Base-by-base conservation (phyloP, 768 basidiomycete species). In the Saitozyma sp. region DNA sequence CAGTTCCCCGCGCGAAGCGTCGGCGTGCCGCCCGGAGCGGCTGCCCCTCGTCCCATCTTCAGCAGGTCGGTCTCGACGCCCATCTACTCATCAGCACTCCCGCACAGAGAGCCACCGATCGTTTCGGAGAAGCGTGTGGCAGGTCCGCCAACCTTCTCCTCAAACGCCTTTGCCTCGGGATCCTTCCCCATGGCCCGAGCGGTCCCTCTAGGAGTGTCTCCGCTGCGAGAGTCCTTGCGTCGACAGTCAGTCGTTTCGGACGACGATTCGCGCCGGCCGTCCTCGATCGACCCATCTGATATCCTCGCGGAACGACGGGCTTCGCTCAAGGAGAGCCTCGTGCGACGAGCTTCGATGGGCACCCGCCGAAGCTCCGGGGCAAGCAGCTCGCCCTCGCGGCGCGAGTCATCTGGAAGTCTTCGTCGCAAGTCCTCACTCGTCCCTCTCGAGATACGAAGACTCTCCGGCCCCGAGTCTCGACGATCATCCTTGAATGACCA, bases 241-340 rank as follows among this genome's bases (percentile, higher is more conserved):
- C 58, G 71, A 10, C 61, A 70, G 41, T 73, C 71, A 7, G 61
- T 67, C 17, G 55, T 63, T 29, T 70, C 72, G 20, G 69, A 70
- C 9, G 60, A 55, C 16, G 58, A 29, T 4, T 69, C 69, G 1
- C 50, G 69, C 11, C 55, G 67, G 17, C 29, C 20, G 14, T 66
- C 58, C 7, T 19, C 48, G 56, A 41, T 48, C 16, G 61, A 51
- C 38, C 13, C n/a, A 11, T 60, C 59, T 13, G n/a, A 45, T 9
- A 37, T 40, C 9, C 52, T 50, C 3, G 6, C 43, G 55, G 41
- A 43, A n/a, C 37, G 55, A 16, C 16, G 43, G n/a, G 55, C 38
- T 43, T 56, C 55, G 2, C 55, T 56, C 13, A 29, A 29, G 5
- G 29, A 29, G 29, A 29, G 29, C 29, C 29, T 29, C 29, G 29